phyloP scores from a whole-genome alignment of 345 rosid species.

The sweet orange (Citrus sinensis) region DVS_A1.0 CM039168.1:25734501-25735000 shows the following conservation, averaged over 20 bases:
- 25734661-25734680: constrained; percentile 75
- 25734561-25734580: constrained; percentile 86
- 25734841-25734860: constrained; percentile 81
- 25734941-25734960: constrained; percentile 87
- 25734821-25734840: constrained; percentile 77
- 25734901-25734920: constrained; percentile 65
- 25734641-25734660: constrained; percentile 82
- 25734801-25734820: constrained; percentile 80
- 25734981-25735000: constrained; percentile 88
- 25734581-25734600: constrained; percentile 77
- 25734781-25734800: constrained; percentile 75
- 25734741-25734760: constrained; percentile 89
- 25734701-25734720: constrained; percentile 80
- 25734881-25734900: constrained; percentile 72
- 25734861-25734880: constrained; percentile 78
- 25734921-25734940: constrained; percentile 90
- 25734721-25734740: constrained; percentile 67
- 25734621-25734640: constrained; percentile 72
- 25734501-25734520: constrained; percentile 69
- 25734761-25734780: constrained; percentile 56
- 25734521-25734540: constrained; percentile 41
- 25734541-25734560: constrained; percentile 60
- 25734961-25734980: constrained; percentile 76
- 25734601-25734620: constrained; percentile 77
- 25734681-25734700: constrained; percentile 65